These are phyloP conservation scores for Collybia mongolica DNA, from an alignment of 768 basidiomycete species.

Conservation along the genomic window DNA sequence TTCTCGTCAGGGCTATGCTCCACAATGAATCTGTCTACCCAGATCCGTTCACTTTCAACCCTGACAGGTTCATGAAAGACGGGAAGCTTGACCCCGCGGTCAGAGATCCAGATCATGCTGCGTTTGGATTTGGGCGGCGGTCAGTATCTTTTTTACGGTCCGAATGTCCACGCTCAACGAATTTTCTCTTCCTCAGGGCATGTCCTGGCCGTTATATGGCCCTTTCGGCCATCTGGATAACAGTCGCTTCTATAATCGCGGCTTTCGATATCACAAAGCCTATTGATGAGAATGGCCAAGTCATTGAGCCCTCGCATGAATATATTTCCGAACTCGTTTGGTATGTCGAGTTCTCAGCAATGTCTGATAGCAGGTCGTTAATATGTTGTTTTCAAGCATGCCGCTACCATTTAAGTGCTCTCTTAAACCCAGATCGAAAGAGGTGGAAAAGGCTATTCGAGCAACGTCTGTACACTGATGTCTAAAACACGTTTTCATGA, in stretches of 20 bases:
- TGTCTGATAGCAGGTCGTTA: too few relatives aligned
- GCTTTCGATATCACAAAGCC: constrained; percentile 26
- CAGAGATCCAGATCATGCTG: neutral
- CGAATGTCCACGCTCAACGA: too few relatives aligned
- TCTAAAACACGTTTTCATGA: too few relatives aligned
- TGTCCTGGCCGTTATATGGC: constrained; percentile 31
- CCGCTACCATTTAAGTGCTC: neutral
- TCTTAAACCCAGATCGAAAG: neutral
- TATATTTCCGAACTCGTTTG: constrained; percentile 30
- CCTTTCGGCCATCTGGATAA: constrained; percentile 23
- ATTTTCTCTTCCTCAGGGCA: constrained; percentile 9
- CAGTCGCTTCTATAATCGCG: constrained; percentile 26
- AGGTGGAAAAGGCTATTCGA: constrained; percentile 10
- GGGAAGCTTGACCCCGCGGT: constrained; percentile 11
- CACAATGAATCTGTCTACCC: constrained; percentile 13
- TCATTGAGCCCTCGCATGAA: constrained; percentile 26
- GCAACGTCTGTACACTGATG: neutral
- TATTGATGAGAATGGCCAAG: constrained; percentile 20
- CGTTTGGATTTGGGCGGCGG: constrained; percentile 27
- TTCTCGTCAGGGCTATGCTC: constrained; percentile 12
- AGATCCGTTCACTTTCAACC: constrained; percentile 15
- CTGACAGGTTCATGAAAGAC: constrained; percentile 17
- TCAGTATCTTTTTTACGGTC: constrained; percentile 11
- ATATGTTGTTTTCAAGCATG: neutral
- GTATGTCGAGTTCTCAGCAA: constrained; percentile 10